Percentiles rank a stretch among this genome's conserved stretches.
Evolutionary conservation across 73 alveolate genomes (phyloP).

Genomic region (Uronychia setigera): DNA sequence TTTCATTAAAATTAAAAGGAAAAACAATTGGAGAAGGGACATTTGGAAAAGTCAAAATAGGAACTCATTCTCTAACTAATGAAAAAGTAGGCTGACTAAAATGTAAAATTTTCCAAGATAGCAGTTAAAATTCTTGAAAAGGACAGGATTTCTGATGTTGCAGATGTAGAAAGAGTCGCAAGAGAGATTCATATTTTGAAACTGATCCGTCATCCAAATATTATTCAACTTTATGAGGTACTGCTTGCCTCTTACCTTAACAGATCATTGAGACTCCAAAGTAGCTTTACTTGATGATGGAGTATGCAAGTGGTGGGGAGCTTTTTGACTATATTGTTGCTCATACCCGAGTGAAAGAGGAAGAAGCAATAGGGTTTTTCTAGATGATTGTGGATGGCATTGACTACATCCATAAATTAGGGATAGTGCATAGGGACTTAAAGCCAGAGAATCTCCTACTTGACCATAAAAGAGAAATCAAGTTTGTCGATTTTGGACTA

Average conservation of each 20-base stretch:
- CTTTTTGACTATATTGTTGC: slow-evolving; percentile 84
- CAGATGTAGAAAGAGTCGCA: slow-evolving; percentile 29
- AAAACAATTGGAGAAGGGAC: slow-evolving; percentile 26
- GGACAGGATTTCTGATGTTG: slow-evolving; percentile 24
- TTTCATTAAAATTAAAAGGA: slow-evolving; percentile 10
- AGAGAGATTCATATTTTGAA: slow-evolving; percentile 36
- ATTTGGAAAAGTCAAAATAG: slow-evolving; percentile 27
- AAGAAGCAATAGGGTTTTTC: slow-evolving; percentile 73
- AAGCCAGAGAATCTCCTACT: slow-evolving; percentile 91
- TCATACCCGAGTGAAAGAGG: slow-evolving; percentile 69
- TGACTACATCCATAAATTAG: slow-evolving; percentile 73
- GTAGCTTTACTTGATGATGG: slow-evolving; percentile 82
- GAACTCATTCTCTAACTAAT: slow-evolving; percentile 9
- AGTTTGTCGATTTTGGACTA: slow-evolving; percentile 62
- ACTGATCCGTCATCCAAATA: slow-evolving; percentile 82
- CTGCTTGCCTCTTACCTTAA: neutral
- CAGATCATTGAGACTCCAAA: slow-evolving; percentile 79
- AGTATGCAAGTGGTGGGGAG: slow-evolving; percentile 88
- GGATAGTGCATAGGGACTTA: slow-evolving; percentile 89
- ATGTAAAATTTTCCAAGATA: slow-evolving; percentile 40
- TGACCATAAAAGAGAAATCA: slow-evolving; percentile 56
- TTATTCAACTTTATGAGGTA: slow-evolving; percentile 82
- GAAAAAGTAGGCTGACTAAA: slow-evolving; percentile 32
- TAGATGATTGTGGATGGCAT: slow-evolving; percentile 79
- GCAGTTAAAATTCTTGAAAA: slow-evolving; percentile 78